Base-by-base conservation (phyloP, 345 rosid genomes). In the Hypericum perforatum region DNA sequence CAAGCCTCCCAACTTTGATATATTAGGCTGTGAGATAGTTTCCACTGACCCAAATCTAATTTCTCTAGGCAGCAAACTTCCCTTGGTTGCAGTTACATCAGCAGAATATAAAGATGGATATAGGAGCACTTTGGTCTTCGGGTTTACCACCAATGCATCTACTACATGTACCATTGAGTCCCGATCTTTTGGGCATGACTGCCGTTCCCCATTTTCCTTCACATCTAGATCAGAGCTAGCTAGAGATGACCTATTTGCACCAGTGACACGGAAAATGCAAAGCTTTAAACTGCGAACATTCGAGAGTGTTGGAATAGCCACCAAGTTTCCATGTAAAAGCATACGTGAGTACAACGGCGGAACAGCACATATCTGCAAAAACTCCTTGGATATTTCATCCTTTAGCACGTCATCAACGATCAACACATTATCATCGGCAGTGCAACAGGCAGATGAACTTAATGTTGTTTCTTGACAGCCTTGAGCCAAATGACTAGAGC, bases 271-370 rank as follows among this genome's bases (percentile, higher is more conserved):
- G 63, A 84, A 81, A 49, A 81, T 37, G 66, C 71, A 79, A 48
- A 67, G 66, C 60, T 79, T 71, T 22, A 84, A 81, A 49, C 79
- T 37, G 66, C 71, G 77, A 48, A 67, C 65, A 58, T 79, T 71
- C 0, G 82, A 65, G 56, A 81, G 80, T 48, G 82, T 64, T 0
- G 89, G 95, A 13, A 82, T 50, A 40, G 74, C 72, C 57, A 85
- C 85, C 63, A 81, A 60, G 70, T 87, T 91, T 61, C 98, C 98
- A 57, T 54, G 60, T 7, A 91, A 72, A 53, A 91, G 60, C 56
- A 49, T 45, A 63, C 89, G 82, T 43, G 82, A 77, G 64, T 58
- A 67, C 54, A 91, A 48, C 85, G 84, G 79, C 14, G 89, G 79
- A 50, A 69, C 45, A 61, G 79, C 80, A 74, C 84, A 79, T 11